Base-by-base conservation (phyloP, 495 filamentous ascomycete species). In the Neurospora sp. region DNA sequence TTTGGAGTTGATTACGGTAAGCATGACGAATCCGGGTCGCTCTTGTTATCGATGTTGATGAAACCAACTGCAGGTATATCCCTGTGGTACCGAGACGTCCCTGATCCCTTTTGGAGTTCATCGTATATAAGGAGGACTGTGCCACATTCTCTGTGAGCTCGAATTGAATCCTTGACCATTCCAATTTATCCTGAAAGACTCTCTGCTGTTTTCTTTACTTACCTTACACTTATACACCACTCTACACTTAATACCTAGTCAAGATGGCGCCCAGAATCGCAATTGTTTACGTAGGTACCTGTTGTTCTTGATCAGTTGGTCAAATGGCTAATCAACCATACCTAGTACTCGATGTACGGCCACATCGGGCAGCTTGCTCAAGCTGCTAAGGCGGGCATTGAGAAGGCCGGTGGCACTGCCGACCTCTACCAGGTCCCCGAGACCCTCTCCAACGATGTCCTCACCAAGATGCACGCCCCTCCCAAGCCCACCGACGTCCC, bases 181-280 rank as follows among this genome's bases (percentile, higher is more conserved):
- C 44, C 40, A 45, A n/a, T 14, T 53, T 12, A 14, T 27, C 47
- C 47, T 35, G 3, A 14, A 37, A 37, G 6, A 18, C 14, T 6
- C 0, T 0, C 27, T 65, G 14, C 7, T 61, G 6, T 61, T 7
- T 35, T 8, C 12, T 10, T 20, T 47, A 47, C 37, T 7, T 37
- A 31, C 20, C 73, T 39, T 72, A 70, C 27, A 22, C 45, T 72
- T 14, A 38, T 44, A 45, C 39, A 27, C 53, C 38, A 73, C 42
- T 45, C 22, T 37, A 37, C 59, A 40, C 45, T 37, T 37, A 37
- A 78, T 75, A 75, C 74, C 74, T 70, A 39, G n/a, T 82, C 86
- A 88, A 74, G 78, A 97, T 96, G 94, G 93, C 93, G 85, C 93
- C 93, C 82, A 95, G 93, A 85, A 86, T 97, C 78, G 94, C 94